Evolutionary conservation across 2,329 filamentous ascomycete species (phyloP), one percentile per base, ranked within the genome.

Genomic region (Incumbomyces delicatus): DNA sequence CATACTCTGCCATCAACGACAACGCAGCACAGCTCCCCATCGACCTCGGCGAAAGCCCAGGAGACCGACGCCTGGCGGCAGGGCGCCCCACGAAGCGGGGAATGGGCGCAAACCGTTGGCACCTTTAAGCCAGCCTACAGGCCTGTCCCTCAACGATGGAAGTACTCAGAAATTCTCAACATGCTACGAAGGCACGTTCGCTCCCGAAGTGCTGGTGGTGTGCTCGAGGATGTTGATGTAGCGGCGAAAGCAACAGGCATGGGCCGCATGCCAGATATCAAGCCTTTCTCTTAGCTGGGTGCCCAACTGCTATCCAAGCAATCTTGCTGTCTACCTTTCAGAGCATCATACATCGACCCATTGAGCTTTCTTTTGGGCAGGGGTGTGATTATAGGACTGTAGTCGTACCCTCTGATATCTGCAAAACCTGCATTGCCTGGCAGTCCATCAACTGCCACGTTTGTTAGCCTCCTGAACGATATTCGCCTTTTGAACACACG

Each of bases 51-150:
- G 38, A 56, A 59, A 30, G 55, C 56, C 33, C 65, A 70, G 49
- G 66, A 69, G 41, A 70, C 68, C 10, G 70, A 71, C 51, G 66
- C 60, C 29, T 74, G 70, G 72, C 72, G 72, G 58, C 67, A 71
- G 47, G 67, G 70, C 37, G 70, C 72, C 44, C 74, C 69, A 17
- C 74, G 63, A 54, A 74, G 67, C 47, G 88, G 89, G 52, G 92
- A 98, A 71, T 98, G 92, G 92, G 87, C 87, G 52, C 90, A 96
- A 75, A 98, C 92, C 1, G 76, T 95, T 4, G 92, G 92, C 29
- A 89, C 87, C 17, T 95, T 95, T 67, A 90, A 86, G 73, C 87
- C 90, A 27, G 87, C 89, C 31, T 95, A 95, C 68, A 75, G 90
- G 46, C 90, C 90, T 33, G 89, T 96, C 48, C 92, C 92, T 11